Evolutionary conservation across 441 rosid genomes (phyloP).

Genomic region (Pelargonium myrrhifolium): DNA sequence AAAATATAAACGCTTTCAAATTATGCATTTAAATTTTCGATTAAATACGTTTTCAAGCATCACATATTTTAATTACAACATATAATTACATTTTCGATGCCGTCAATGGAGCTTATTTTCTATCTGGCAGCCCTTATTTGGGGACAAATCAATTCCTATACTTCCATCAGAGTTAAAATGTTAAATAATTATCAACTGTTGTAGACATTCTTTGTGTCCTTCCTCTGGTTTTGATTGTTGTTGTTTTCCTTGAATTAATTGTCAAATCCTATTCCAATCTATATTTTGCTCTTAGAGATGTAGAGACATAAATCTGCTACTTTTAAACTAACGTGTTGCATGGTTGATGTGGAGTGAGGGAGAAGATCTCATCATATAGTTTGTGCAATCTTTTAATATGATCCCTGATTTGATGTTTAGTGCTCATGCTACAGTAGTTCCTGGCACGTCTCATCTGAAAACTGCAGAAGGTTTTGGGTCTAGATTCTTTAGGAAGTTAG

Average conservation of each 20-base stretch:
- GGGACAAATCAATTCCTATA: constrained; percentile 1
- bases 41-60: neutral
- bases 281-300: too few species aligned
- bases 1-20: neutral
- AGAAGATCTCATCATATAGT: neutral
- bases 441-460: neutral
- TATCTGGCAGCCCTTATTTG: neutral
- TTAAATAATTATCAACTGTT: neutral
- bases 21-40: neutral
- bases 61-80: neutral
- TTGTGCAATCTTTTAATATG: neutral
- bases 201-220: neutral
- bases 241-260: neutral
- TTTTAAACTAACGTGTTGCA: neutral
- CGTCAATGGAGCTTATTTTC: neutral
- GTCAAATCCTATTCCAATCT: neutral
- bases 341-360: neutral
- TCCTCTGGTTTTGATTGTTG: neutral
- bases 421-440: neutral
- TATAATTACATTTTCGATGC: neutral
- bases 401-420: neutral
- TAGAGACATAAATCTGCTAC: neutral
- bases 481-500: too few species aligned
- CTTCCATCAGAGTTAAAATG: neutral
- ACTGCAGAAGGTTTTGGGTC: neutral